A percentile compares a stretch with the other conserved stretches of the same genome.
Conservation (phyloP, 225 moss, liverwort and hornwort genomes). For the Bryoerythrophyllum caledonicum region DNA sequence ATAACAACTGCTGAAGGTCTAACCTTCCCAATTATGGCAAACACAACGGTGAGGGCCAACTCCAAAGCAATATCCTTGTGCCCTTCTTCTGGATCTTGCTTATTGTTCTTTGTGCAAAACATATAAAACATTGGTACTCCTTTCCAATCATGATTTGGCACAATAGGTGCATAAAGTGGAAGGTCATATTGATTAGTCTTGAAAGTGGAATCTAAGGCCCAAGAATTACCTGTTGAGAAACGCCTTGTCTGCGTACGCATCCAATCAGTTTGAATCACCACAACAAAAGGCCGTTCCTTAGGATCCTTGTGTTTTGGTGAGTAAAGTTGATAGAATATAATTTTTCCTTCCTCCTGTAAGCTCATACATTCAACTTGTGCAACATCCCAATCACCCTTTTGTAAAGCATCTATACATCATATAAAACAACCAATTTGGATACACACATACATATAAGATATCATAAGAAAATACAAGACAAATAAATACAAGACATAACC, state of each 20-base stretch:
- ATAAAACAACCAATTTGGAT: no score
- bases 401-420: background rate
- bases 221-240: background rate
- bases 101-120: no score
- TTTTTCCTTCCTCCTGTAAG: no score
- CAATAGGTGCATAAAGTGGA: no score
- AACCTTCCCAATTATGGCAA: no score
- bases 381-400: background rate
- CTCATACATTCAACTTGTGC: background rate
- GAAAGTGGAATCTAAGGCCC: background rate
- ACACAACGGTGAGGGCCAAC: no score
- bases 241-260: background rate
- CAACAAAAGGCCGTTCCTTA: background rate
- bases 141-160: no score
- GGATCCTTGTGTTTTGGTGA: background rate
- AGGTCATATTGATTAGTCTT: background rate
- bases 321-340: background rate
- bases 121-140: no score
- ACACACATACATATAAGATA: background rate
- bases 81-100: no score
- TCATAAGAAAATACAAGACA: rapidly evolving
- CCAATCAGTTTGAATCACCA: background rate
- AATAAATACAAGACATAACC: no score
- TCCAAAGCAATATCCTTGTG: no score
- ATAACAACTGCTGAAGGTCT: no score